Percentiles rank a stretch among this genome's conserved stretches.
Evolutionary conservation across 2,329 filamentous ascomycete genomes (phyloP).

Genomic region (Microsporum canis): DNA sequence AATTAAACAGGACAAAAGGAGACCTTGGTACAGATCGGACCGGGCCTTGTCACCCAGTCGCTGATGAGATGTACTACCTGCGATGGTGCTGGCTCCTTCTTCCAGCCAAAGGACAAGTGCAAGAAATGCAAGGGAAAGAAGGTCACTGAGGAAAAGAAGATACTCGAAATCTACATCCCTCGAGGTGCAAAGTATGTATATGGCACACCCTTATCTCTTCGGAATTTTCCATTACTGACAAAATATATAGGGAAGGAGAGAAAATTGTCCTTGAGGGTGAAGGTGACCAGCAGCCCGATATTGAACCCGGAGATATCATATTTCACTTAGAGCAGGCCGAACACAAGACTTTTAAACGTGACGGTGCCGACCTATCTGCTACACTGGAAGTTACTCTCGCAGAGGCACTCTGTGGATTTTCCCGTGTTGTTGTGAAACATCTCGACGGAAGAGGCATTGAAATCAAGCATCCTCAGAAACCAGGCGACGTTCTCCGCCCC

Average conservation of each 20-base stretch:
- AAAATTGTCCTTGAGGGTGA: constrained; percentile 84
- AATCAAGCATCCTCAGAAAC: constrained; percentile 60
- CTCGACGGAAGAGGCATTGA: constrained; percentile 86
- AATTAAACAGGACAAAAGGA: constrained; percentile 52
- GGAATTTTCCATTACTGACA: constrained; percentile 1
- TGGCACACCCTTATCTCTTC: neutral
- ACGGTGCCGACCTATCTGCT: constrained; percentile 73
- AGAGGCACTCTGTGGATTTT: constrained; percentile 81
- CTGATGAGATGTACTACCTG: constrained; percentile 72
- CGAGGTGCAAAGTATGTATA: constrained; percentile 55
- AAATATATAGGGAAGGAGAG: constrained; percentile 52
- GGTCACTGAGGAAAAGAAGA: constrained; percentile 79
- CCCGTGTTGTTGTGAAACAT: constrained; percentile 79
- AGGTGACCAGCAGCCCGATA: constrained; percentile 81
- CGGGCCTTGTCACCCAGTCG: constrained; percentile 73
- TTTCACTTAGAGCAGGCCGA: constrained; percentile 74
- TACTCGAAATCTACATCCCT: constrained; percentile 91
- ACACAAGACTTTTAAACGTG: constrained; percentile 70
- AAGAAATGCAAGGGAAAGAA: constrained; percentile 97
- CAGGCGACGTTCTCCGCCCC: constrained; percentile 71
- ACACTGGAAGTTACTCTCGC: constrained; percentile 68
- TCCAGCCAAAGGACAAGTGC: constrained; percentile 93
- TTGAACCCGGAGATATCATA: constrained; percentile 83
- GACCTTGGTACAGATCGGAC: constrained; percentile 70
- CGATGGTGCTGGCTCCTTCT: constrained; percentile 71